Conservation (phyloP, 2,329 filamentous ascomycete species). For the Emergomyces pasteurianus region DNA sequence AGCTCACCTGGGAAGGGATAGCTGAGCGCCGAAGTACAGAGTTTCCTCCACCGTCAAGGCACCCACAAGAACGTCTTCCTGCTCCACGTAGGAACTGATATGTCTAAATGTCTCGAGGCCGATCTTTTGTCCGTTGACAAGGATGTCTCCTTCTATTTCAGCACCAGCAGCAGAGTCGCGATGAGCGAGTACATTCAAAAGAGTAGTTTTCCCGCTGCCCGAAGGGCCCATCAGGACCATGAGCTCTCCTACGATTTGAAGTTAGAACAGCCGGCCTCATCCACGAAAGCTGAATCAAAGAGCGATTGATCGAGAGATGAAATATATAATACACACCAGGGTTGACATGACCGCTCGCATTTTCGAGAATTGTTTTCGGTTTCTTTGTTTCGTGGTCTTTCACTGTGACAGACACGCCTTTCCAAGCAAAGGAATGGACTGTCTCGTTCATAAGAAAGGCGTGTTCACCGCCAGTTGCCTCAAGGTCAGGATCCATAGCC, state of each 20-base stretch:
- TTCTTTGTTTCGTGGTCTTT: slow-evolving; percentile 57
- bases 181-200: slow-evolving; percentile 67
- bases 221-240: slow-evolving; percentile 72
- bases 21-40: slow-evolving; percentile 61
- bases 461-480: slow-evolving; percentile 16
- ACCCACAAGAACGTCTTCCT: slow-evolving; percentile 75
- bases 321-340: slow-evolving; percentile 36
- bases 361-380: slow-evolving; percentile 50
- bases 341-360: slow-evolving; percentile 51
- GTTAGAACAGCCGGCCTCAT: neutral
- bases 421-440: slow-evolving; percentile 55
- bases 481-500: slow-evolving; percentile 16
- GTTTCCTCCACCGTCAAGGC: slow-evolving; percentile 72
- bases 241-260: slow-evolving; percentile 47
- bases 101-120: slow-evolving; percentile 47
- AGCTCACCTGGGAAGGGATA: slow-evolving; percentile 45
- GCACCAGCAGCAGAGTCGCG: slow-evolving; percentile 43
- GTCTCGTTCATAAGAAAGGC: slow-evolving; percentile 43
- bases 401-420: slow-evolving; percentile 55
- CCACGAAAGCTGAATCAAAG: neutral
- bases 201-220: slow-evolving; percentile 66
- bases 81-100: slow-evolving; percentile 69
- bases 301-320: neutral
- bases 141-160: slow-evolving; percentile 41
- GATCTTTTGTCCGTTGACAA: slow-evolving; percentile 51